A percentile compares a stretch with the other conserved stretches of the same genome.
These are phyloP conservation scores for Xylaria sp. DNA, from an alignment of 2,329 filamentous ascomycete genomes.

Conservation along the genomic window DNA sequence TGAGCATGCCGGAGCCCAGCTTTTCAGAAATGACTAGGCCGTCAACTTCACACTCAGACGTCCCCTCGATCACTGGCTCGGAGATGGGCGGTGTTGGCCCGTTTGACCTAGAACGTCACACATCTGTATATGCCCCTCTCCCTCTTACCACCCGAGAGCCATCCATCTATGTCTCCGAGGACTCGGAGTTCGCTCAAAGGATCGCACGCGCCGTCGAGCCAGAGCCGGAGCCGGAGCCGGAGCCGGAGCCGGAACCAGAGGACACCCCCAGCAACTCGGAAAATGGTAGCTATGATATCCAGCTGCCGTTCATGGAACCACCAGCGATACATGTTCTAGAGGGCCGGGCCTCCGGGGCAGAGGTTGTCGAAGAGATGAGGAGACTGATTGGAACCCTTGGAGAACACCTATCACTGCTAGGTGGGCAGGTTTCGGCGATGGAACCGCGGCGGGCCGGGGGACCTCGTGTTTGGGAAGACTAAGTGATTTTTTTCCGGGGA, in stretches of 20 bases:
- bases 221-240: too few species aligned
- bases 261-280: constrained; percentile 14
- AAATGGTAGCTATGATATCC: constrained; percentile 28
- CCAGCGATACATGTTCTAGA: constrained; percentile 66
- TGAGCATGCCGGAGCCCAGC: constrained; percentile 63
- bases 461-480: constrained; percentile 27
- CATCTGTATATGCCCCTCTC: constrained; percentile 62
- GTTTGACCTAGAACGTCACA: constrained; percentile 72
- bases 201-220: constrained; percentile 38
- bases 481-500: background rate
- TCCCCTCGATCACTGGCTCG: constrained; percentile 65
- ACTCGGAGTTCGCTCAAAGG: constrained; percentile 60
- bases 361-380: constrained; percentile 63
- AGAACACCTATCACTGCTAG: constrained; percentile 61
- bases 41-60: constrained; percentile 70
- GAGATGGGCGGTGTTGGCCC: constrained; percentile 67
- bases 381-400: constrained; percentile 61
- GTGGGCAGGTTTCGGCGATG: constrained; percentile 57
- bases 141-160: constrained; percentile 61
- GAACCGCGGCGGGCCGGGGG: constrained; percentile 47
- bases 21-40: constrained; percentile 61
- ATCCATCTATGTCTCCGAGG: constrained; percentile 71
- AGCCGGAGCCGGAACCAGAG: constrained; percentile 32
- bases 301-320: constrained; percentile 56
- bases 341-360: constrained; percentile 62